These are phyloP conservation scores for Trichoderma semiorbis DNA, from an alignment of 2,329 filamentous ascomycete species.

Conservation along the genomic window DNA sequence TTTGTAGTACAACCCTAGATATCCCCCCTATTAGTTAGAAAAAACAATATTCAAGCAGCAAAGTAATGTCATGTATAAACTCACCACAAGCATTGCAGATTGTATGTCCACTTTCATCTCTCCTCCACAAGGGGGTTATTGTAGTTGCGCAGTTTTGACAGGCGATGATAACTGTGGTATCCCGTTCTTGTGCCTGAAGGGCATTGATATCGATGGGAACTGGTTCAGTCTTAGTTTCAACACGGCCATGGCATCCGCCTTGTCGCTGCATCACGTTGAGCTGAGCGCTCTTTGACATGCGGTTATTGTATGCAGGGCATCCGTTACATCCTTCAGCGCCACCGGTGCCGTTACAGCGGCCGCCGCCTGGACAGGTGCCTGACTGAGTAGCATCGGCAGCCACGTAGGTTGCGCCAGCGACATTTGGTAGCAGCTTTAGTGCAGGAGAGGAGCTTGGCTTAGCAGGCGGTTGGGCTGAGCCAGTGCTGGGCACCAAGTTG, in stretches of 20 bases:
- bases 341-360: constrained; percentile 92
- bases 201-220: constrained; percentile 35
- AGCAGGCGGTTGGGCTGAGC: constrained; percentile 41
- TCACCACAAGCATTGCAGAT: constrained; percentile 98
- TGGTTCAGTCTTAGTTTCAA: constrained; percentile 28
- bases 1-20: constrained; percentile 85
- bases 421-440: constrained; percentile 40
- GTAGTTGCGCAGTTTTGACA: constrained; percentile 98
- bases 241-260: constrained; percentile 31
- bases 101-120: constrained; percentile 90
- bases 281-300: constrained; percentile 82
- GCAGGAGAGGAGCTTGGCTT: constrained; percentile 37
- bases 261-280: constrained; percentile 56
- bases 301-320: constrained; percentile 96
- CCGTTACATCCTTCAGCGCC: constrained; percentile 93
- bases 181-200: constrained; percentile 31
- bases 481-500: constrained; percentile 42
- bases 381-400: constrained; percentile 69
- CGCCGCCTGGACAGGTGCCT: constrained; percentile 93
- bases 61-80: constrained; percentile 32
- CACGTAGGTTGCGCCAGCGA: constrained; percentile 65
- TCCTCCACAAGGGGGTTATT: constrained; percentile 91
- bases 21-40: neutral
- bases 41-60: neutral
- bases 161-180: constrained; percentile 62